Evolutionary conservation across 176 grass and related monocot species (phyloP).

Genomic region (Eragrostis curvula): DNA sequence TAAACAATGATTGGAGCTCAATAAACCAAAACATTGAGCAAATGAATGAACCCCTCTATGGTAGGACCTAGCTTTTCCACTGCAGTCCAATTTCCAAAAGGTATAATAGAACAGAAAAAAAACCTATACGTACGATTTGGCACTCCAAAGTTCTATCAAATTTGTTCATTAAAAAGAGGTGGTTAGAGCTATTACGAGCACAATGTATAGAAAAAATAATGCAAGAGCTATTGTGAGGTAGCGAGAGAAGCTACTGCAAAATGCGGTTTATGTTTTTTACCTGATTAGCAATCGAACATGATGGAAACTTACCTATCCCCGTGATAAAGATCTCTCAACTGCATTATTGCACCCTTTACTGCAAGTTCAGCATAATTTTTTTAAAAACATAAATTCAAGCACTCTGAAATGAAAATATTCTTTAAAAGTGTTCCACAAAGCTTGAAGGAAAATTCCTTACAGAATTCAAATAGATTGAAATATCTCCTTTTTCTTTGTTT

Average conservation of each 20-base stretch:
- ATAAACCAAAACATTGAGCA: too few species aligned
- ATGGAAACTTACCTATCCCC: neutral
- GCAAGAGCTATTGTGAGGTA: neutral
- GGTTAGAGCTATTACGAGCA: neutral
- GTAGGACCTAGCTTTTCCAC: too few species aligned
- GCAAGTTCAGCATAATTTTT: neutral
- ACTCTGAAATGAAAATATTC: neutral
- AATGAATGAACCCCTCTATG: too few species aligned
- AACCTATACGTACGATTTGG: neutral
- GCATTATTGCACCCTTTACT: neutral
- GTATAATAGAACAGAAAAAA: neutral
- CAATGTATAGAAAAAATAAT: neutral
- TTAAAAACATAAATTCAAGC: neutral
- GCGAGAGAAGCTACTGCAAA: neutral
- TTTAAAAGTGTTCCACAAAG: neutral
- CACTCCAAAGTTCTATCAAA: neutral
- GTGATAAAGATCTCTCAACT: neutral
- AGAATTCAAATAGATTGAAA: neutral
- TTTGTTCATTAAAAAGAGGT: neutral
- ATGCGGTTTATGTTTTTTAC: neutral
- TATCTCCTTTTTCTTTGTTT: neutral
- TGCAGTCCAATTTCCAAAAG: too few species aligned
- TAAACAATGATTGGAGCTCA: too few species aligned
- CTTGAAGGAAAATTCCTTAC: neutral
- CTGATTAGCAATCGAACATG: neutral